phyloP scores from a whole-genome alignment of 345 rosid species.

The Acer negundo region DNA sequence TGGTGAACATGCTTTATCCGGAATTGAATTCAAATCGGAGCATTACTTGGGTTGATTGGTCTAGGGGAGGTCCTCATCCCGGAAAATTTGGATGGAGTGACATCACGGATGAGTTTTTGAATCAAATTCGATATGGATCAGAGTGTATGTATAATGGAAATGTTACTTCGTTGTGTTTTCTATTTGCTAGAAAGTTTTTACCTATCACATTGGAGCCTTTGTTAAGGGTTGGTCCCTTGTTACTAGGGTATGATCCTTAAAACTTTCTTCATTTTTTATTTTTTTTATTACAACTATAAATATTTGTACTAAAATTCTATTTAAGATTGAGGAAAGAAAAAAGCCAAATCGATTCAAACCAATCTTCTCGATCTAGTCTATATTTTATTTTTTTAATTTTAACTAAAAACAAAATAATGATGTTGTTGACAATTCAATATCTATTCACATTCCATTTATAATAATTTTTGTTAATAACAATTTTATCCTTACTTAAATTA shows the following conservation, averaged over 20 bases:
- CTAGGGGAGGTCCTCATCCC: conserved; percentile 66
- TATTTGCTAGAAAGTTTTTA: conserved; percentile 72
- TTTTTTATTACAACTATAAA: not conserved
- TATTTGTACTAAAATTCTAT: not conserved
- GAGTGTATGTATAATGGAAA: conserved; percentile 54
- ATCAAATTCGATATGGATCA: conserved; percentile 37
- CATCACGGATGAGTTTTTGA: conserved; percentile 53
- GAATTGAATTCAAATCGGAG: conserved; percentile 50
- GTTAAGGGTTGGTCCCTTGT: conserved; percentile 49
- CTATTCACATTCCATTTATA: too few species aligned
- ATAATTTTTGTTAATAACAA: too few species aligned
- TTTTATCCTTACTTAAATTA: too few species aligned
- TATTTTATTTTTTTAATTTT: too few species aligned
- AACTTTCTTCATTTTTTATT: not conserved
- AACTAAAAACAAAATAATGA: too few species aligned
- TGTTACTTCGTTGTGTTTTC: conserved; percentile 35
- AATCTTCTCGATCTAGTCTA: too few species aligned
- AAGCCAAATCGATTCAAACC: not conserved
- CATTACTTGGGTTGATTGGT: conserved; percentile 76
- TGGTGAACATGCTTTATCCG: conserved; percentile 39
- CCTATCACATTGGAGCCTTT: conserved; percentile 54
- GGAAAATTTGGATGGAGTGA: conserved; percentile 44
- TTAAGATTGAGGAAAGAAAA: not conserved
- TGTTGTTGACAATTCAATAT: too few species aligned
- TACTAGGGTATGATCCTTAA: conserved; percentile 52